Conservation (phyloP, 495 filamentous ascomycete genomes). For the Sabuloglossum arenarium region DNA sequence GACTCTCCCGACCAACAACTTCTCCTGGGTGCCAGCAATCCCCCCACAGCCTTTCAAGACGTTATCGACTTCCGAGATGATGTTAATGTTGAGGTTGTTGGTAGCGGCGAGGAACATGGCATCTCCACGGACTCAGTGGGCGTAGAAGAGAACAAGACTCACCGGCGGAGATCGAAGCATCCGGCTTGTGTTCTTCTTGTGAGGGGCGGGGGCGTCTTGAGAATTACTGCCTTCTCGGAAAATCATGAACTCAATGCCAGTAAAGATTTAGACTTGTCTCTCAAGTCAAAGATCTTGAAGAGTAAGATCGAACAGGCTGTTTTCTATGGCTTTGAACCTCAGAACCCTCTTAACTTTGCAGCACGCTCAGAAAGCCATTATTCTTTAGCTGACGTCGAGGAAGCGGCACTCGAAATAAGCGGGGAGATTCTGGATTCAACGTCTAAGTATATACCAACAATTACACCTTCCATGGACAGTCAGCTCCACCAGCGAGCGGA, state of each 20-base stretch:
- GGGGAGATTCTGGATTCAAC: conserved; percentile 59
- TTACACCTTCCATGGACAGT: conserved; percentile 55
- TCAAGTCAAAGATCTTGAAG: conserved; percentile 22
- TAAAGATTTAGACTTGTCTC: conserved; percentile 33
- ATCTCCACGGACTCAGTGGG: conserved; percentile 10
- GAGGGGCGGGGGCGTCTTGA: conserved; percentile 58
- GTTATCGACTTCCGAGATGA: conserved; percentile 60
- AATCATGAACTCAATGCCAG: conserved; percentile 19
- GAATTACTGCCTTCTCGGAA: conserved; percentile 37
- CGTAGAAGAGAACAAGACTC: conserved; percentile 21
- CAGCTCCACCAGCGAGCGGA: conserved; percentile 50
- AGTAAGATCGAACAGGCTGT: conserved; percentile 87
- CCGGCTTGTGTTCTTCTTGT: conserved; percentile 54
- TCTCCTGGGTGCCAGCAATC: conserved; percentile 34
- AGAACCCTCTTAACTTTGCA: conserved; percentile 64
- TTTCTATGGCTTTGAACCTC: conserved; percentile 62
- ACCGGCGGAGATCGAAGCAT: conserved; percentile 31
- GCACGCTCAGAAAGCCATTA: conserved; percentile 41
- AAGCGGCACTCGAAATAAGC: conserved; percentile 61
- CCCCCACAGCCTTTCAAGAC: conserved; percentile 55
- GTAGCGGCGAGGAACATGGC: conserved; percentile 33
- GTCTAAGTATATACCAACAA: conserved; percentile 44
- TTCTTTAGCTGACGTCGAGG: conserved; percentile 43
- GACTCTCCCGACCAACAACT: conserved; percentile 50
- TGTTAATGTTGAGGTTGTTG: conserved; percentile 34